Conservation (phyloP, 2,329 filamentous ascomycete species). For the Alternaria tenuissima region DNA sequence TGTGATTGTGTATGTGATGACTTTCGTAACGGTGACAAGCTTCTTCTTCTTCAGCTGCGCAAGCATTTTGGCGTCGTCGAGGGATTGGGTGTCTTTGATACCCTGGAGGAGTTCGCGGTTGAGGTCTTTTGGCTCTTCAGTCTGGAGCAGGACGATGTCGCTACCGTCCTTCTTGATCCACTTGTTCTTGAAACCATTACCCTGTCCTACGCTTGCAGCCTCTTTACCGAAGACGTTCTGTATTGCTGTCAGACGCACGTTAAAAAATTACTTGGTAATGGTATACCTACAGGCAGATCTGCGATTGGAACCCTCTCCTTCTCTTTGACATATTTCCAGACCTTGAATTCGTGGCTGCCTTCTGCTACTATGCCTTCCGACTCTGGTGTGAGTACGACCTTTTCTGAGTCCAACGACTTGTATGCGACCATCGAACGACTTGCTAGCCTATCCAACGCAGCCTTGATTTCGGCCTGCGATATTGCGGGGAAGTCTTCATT, state of each 20-base stretch:
- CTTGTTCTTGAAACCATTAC: conserved; percentile 85
- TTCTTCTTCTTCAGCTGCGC: conserved; percentile 92
- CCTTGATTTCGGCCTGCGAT: conserved; percentile 70
- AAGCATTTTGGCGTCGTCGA: conserved; percentile 77
- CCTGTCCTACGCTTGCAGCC: conserved; percentile 84
- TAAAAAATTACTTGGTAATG: not conserved
- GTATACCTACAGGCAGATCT: conserved; percentile 54
- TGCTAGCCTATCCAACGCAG: conserved; percentile 82
- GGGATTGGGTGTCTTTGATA: conserved; percentile 73
- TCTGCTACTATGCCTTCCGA: conserved; percentile 74
- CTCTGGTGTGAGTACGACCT: conserved; percentile 78
- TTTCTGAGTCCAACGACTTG: conserved; percentile 81
- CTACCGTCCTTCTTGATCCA: conserved; percentile 71
- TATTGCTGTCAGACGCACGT: conserved; percentile 48
- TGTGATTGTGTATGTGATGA: conserved; percentile 80
- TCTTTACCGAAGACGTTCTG: conserved; percentile 73
- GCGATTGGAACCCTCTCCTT: conserved; percentile 57
- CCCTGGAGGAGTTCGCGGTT: conserved; percentile 78
- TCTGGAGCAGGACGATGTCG: conserved; percentile 61
- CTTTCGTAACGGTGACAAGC: conserved; percentile 82
- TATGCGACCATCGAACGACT: conserved; percentile 89
- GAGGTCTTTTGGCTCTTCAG: conserved; percentile 79
- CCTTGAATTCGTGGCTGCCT: conserved; percentile 61
- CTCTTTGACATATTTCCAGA: conserved; percentile 59
- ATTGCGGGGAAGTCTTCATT: conserved; percentile 57